A percentile compares a stretch with the other conserved stretches of the same genome.
phyloP scores from a whole-genome alignment of 2,329 filamentous ascomycete genomes.

The Elsinoe necatrix region DNA sequence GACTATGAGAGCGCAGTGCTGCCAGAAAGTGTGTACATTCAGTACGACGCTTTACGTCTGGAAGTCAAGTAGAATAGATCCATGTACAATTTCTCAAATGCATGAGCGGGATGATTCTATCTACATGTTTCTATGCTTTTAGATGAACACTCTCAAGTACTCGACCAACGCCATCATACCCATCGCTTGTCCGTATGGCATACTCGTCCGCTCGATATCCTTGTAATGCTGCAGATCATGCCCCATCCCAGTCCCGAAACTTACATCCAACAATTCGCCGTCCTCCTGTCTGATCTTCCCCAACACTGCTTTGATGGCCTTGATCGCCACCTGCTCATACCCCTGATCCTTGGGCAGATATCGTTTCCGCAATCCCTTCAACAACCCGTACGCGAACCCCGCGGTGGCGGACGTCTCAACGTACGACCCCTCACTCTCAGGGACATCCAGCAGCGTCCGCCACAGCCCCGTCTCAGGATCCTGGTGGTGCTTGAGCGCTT shows the following conservation, averaged over 20 bases:
- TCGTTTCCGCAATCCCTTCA: slow-evolving; percentile 62
- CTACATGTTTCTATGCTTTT: slow-evolving; percentile 15
- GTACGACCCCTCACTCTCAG: slow-evolving; percentile 60
- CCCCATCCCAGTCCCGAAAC: slow-evolving; percentile 74
- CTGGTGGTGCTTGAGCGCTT: slow-evolving; percentile 55
- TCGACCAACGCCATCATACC: slow-evolving; percentile 74
- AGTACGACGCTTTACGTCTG: slow-evolving; percentile 56
- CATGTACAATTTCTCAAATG: neutral
- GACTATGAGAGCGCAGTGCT: slow-evolving; percentile 51
- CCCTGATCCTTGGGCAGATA: slow-evolving; percentile 51
- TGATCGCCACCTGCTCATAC: slow-evolving; percentile 54
- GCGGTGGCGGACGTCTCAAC: slow-evolving; percentile 69
- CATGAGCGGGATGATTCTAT: neutral
- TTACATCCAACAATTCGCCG: slow-evolving; percentile 65
- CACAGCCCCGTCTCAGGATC: slow-evolving; percentile 53
- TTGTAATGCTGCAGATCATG: slow-evolving; percentile 66
- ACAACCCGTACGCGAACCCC: slow-evolving; percentile 70
- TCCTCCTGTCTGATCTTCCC: slow-evolving; percentile 51
- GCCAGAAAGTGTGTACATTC: slow-evolving; percentile 50
- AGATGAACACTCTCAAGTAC: slow-evolving; percentile 55
- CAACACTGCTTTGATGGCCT: slow-evolving; percentile 59
- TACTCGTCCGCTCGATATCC: slow-evolving; percentile 65
- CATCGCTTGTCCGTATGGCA: slow-evolving; percentile 82
- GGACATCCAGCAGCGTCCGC: slow-evolving; percentile 64
- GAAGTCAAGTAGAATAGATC: slow-evolving; percentile 40